Evolutionary conservation across 2,329 filamentous ascomycete genomes (phyloP), one percentile per base, ranked within the genome.

Genomic region (Orbilia ellipsospora): DNA sequence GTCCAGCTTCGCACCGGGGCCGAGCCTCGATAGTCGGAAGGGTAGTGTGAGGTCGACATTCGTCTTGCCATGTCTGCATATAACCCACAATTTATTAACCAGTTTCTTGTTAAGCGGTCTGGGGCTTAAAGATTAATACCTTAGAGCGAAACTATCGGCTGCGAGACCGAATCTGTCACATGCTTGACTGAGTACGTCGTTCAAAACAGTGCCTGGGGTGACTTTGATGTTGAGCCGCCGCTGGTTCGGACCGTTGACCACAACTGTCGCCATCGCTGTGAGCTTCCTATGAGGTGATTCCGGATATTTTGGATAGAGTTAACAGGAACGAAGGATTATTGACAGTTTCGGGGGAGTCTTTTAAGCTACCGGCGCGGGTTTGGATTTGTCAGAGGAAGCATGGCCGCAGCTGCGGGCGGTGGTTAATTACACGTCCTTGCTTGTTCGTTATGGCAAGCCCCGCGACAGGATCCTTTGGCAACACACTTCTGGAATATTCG

Each of bases 1-100:
- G 81, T 98, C 94, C 72, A 99, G 88, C 81, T 96, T 96, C 73
- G 95, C 94, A 77, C 95, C 95, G 44, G 92, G 88, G 12, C 87
- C 86, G 4, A 99, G 89, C 59, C 93, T 92, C 4, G 93, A 91
- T 28, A 94, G 88, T 56, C 94, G 90, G 81, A 94, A 92, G 50
- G 92, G 90, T 67, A 93, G 87, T 5, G 93, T 94, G 7, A 99
- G 87, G 80, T 97, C 93, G 72, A 99, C 85, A 40, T 88, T 86
- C 81, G 94, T 97, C 82, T 94, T 92, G 81, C 93, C 93, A 82
- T 94, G 85, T 80, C 91, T 93, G 69, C 59, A 28, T 20, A 7
- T 36, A 36, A 10, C 31, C 23, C 23, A 23, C 4, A 23, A 23
- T 23, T 13, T 60, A 26, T 61, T 55, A 63, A 44, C 45, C 18